Evolutionary conservation across 2,329 filamentous ascomycete genomes (phyloP).

Genomic region (Rutstroemia sp.): DNA sequence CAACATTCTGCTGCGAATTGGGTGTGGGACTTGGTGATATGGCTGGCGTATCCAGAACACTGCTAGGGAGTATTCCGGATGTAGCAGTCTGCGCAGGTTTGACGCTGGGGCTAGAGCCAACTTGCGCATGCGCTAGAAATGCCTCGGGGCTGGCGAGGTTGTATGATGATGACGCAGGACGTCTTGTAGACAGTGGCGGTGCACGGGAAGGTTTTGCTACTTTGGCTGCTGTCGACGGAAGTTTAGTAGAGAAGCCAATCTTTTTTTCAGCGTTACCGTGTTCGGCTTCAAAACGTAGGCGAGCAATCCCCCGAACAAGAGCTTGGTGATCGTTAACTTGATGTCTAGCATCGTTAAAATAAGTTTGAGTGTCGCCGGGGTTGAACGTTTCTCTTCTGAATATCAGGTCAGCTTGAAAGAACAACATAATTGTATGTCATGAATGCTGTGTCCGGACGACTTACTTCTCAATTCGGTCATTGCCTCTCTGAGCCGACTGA

Average conservation of each 20-base stretch:
- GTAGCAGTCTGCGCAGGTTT: neutral
- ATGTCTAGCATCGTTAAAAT: conserved; percentile 1
- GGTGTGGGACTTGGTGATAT: neutral
- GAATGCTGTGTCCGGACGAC: neutral
- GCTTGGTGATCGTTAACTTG: neutral
- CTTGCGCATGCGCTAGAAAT: neutral
- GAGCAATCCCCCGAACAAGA: conserved; percentile 6
- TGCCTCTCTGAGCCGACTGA: neutral
- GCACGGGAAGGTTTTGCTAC: neutral
- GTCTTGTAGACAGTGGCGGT: neutral
- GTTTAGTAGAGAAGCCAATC: neutral
- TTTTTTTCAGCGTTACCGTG: neutral
- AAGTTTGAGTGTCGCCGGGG: too few species aligned
- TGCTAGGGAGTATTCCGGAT: neutral
- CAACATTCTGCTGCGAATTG: neutral
- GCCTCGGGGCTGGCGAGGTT: neutral
- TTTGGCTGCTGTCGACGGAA: neutral
- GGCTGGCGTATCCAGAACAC: neutral
- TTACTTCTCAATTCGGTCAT: neutral
- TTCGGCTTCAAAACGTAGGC: neutral
- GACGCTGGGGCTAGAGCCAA: neutral
- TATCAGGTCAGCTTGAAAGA: neutral
- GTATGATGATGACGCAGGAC: neutral
- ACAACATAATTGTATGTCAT: too few species aligned
- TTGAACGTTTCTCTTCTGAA: neutral